Base-by-base conservation (phyloP, 345 rosid genomes). In the Linum trigynum region DNA sequence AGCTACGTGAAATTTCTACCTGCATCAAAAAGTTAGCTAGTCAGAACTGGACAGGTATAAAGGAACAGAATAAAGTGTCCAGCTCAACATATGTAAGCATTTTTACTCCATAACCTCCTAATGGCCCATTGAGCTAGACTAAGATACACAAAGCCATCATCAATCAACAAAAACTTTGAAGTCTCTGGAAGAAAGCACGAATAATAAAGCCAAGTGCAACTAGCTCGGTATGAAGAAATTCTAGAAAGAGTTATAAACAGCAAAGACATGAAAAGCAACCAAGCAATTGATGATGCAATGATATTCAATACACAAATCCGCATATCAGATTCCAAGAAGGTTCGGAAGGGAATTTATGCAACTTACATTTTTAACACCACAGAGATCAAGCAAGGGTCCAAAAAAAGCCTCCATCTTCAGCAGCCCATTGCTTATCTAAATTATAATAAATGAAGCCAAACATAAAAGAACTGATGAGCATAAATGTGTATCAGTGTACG, bases 391-490 rank as follows among this genome's bases (percentile, higher is more conserved):
- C 41, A 94, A 76, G 12, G 96, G 83, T 74, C 76, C 81, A 71
- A 88, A 70, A 67, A 94, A 74, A 64, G 82, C 81, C 77, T 86
- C 87, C 75, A 85, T 32, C 59, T 59, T 73, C 40, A 83, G 68
- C 81, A 79, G 70, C 62, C 97, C 97, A 76, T 71, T 84, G 67
- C 81, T 76, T 17, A 82, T 73, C 99, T 94, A 84, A 75, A 76
- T 56, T 40, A 69, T 42, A 38, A 57, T 38, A 45, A 73, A 39
- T 39, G 70, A 51, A 37, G 38, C 23, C 48, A 38, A 62, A 62
- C 38, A 42, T 5, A 39, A 63, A 56, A 12, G 6, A 59, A 59
- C 39, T 3, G 8, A 59, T 23, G 12, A 59, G 39, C 39, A 59
- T 3, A 59, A 35, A 61, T 57, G 17, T 35, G 56, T 55, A 16